Conservation (phyloP, 257 asterid species). For the Salvia miltiorrhiza region DNA sequence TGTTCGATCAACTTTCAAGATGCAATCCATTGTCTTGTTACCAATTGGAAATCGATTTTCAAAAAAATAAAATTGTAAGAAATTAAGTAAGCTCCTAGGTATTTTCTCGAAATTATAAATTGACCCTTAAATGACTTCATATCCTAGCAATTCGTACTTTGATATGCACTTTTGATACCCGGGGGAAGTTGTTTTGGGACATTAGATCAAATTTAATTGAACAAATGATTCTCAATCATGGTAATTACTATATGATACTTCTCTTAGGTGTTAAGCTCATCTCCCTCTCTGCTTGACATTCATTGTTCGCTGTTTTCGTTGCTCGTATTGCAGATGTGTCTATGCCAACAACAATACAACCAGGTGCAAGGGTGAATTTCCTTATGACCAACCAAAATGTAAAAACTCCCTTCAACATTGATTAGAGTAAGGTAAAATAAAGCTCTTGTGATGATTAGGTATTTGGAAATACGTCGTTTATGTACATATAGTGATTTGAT, state of each 20-base stretch:
- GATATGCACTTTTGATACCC: too few species aligned
- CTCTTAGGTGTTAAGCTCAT: neutral
- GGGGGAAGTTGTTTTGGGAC: too few species aligned
- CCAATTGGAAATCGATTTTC: too few species aligned
- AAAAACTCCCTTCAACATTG: constrained; percentile 35
- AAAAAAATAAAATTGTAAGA: too few species aligned
- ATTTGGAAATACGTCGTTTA: neutral
- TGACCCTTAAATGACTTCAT: too few species aligned
- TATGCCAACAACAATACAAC: constrained; percentile 40
- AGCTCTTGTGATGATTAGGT: neutral
- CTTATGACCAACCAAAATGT: constrained; percentile 42
- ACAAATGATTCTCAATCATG: constrained; percentile 43
- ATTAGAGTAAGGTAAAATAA: constrained; percentile 44
- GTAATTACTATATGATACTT: constrained; percentile 27
- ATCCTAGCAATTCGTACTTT: too few species aligned
- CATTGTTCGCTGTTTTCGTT: neutral
- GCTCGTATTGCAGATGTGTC: constrained; percentile 37
- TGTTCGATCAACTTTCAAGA: too few species aligned
- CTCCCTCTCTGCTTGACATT: neutral
- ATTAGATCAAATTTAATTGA: too few species aligned
- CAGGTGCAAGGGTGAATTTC: constrained; percentile 44
- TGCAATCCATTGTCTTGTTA: too few species aligned
- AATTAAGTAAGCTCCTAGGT: too few species aligned
- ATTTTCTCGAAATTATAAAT: too few species aligned
- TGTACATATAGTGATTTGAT: neutral